Conservation (phyloP, 2,329 filamentous ascomycete genomes). For the Aspergillus pseudoglaucus region DNA sequence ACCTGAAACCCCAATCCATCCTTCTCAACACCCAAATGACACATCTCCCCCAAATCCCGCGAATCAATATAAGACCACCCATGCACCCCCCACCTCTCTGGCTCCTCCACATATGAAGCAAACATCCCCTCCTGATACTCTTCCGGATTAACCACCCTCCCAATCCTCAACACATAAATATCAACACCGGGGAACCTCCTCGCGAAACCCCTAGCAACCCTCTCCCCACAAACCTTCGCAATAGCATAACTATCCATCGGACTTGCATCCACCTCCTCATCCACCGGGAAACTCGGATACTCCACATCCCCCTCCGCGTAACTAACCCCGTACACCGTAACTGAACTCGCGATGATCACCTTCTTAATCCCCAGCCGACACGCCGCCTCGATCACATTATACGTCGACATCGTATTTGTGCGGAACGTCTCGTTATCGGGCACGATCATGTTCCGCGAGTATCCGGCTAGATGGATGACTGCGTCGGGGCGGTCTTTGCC, state of each 20-base stretch:
- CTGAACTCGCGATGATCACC: slow-evolving; percentile 54
- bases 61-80: slow-evolving; percentile 61
- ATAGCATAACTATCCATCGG: slow-evolving; percentile 59
- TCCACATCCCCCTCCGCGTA: slow-evolving; percentile 54
- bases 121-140: slow-evolving; percentile 52
- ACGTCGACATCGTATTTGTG: slow-evolving; percentile 50
- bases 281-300: slow-evolving; percentile 53
- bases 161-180: slow-evolving; percentile 56
- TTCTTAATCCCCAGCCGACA: slow-evolving; percentile 57
- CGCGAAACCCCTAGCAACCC: slow-evolving; percentile 51
- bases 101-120: slow-evolving; percentile 44
- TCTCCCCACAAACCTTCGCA: slow-evolving; percentile 54
- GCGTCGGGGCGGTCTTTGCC: slow-evolving; percentile 45
- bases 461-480: slow-evolving; percentile 57
- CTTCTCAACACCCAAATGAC: slow-evolving; percentile 47
- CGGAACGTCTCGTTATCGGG: slow-evolving; percentile 56
- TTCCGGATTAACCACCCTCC: slow-evolving; percentile 56
- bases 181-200: slow-evolving; percentile 47
- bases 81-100: slow-evolving; percentile 49
- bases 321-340: slow-evolving; percentile 57
- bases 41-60: slow-evolving; percentile 57
- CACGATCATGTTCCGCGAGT: slow-evolving; percentile 55
- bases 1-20: slow-evolving; percentile 49
- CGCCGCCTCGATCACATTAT: slow-evolving; percentile 59
- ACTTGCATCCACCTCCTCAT: slow-evolving; percentile 54